Evolutionary conservation across 345 rosid genomes (phyloP), one percentile per base, ranked within the genome.

Genomic region (Orychophragmus violaceus): DNA sequence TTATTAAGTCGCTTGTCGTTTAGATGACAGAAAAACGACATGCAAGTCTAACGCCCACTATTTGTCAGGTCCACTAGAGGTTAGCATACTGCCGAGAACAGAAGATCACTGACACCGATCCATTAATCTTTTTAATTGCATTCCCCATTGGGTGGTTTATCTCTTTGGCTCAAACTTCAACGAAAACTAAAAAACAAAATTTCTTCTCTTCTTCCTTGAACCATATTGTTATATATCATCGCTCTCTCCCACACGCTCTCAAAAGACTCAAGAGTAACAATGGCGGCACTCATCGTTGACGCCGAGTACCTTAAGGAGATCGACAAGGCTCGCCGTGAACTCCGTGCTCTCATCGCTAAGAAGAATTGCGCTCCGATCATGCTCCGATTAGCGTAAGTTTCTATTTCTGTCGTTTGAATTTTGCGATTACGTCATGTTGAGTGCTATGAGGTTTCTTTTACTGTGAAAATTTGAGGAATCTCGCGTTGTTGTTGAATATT

Each of bases 351-450:
- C 54, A 89, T 89, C 77, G 79, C 98, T 48, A 44, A 32, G 67
- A 89, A 84, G 83, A 82, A 82, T 70, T 89, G 96, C 61, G 96
- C 96, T 74, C 98, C 98, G 1, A 85, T 89, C 76, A 89, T 89
- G 96, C 92, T 92, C 56, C 90, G 98, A 59, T 72, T 89, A 46
- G 98, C 98, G 95, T 92, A 82, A 70, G 58, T 24, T 36, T 45
- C 62, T 10, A 3, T 23, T 58, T 68, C 24, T n/a, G 21, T 41
- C 55, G 30, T 10, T 11, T 22, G 13, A 18, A 17, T 28, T 35
- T 30, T 13, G 14, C 11, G 27, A 28, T 42, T 37, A 5, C 28
- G 1, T 7, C 8, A 6, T 5, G 30, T 28, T 6, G 21, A 41
- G 6, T 9, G 24, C 12, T 42, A 7, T 6, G 21, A 35, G 0